Evolutionary conservation across 768 basidiomycete genomes (phyloP).

Genomic region (Hygrophorus pudorinus): DNA sequence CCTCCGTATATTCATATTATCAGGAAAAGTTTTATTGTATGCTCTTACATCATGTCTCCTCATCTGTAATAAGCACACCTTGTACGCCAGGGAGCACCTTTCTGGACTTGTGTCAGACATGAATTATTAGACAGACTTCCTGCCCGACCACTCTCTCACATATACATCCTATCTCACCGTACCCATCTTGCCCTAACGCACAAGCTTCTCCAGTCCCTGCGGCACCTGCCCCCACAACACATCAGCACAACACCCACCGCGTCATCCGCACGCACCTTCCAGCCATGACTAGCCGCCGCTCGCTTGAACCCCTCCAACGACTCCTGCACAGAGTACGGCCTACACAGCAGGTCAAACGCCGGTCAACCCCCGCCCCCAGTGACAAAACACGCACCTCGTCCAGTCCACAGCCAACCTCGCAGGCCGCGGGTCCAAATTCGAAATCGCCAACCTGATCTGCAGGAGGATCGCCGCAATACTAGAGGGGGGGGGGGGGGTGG

Average conservation of each 20-base stretch:
- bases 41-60: too few species aligned
- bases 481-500: too few species aligned
- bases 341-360: slow-evolving; percentile 8
- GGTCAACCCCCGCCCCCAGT: not conserved
- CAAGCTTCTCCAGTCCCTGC: not conserved
- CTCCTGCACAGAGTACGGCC: slow-evolving; percentile 43
- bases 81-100: too few species aligned
- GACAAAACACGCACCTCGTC: slow-evolving; percentile 27
- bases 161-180: too few species aligned
- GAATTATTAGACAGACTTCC: too few species aligned
- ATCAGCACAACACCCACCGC: not conserved
- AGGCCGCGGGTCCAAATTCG: slow-evolving; percentile 53
- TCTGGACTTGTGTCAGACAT: too few species aligned
- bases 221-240: not conserved
- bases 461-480: slow-evolving; percentile 44
- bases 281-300: slow-evolving; percentile 55
- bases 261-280: slow-evolving; percentile 34
- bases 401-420: slow-evolving; percentile 47
- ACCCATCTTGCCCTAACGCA: not conserved
- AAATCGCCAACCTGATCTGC: slow-evolving; percentile 63
- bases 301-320: slow-evolving; percentile 55
- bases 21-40: too few species aligned
- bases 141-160: too few species aligned
- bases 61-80: too few species aligned
- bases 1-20: too few species aligned